Evolutionary conservation across 2,329 filamentous ascomycete species (phyloP), one percentile per base, ranked within the genome.

Genomic region (Clonostachys rhizophaga): DNA sequence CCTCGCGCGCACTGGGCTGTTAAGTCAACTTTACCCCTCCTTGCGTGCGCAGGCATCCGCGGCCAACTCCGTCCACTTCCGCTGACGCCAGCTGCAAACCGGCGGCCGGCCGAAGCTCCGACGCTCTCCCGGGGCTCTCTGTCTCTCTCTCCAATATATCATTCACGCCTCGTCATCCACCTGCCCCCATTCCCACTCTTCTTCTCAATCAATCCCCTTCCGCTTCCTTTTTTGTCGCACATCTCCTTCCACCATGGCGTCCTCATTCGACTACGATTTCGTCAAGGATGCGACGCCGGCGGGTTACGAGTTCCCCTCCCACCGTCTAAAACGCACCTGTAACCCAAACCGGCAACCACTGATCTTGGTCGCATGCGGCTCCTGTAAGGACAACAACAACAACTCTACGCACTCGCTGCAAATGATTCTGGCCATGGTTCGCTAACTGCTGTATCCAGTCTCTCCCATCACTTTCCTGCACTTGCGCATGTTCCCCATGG

Each of bases 401-500:
- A 34, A 18, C 34, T 34, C 42, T 17, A 5, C 39, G 10, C 9
- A 42, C n/a, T 45, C 16, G 13, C 17, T 40, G 12, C 30, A 40
- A 16, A 34, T 9, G 16, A 13, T 12, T 30, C 10, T 33, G 24
- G 24, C 24, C 24, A 30, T 30, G 24, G 24, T 10, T 30, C 24
- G 24, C 24, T 30, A 30, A 14, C 37, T 36, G 17, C 24, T 30
- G 3, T 24, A 30, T 16, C 30, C 42, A 64, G 62, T 90, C 69
- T 88, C 84, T 0, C 87, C 87, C 16, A 81, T 86, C 44, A 88
- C 85, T 7, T 87, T 87, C 59, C 75, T 91, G 30, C 88, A 92
- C 62, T 71, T 94, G 52, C 84, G 88, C 62, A 92, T 95, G 86
- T 92, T 94, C 61, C 87, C 90, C 59, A 90, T 95, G 83, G 88